A percentile compares a stretch with the other conserved stretches of the same genome.
Conservation (phyloP, 108 stramenopile species). For the Pseudonitzschia multiseries region DNA sequence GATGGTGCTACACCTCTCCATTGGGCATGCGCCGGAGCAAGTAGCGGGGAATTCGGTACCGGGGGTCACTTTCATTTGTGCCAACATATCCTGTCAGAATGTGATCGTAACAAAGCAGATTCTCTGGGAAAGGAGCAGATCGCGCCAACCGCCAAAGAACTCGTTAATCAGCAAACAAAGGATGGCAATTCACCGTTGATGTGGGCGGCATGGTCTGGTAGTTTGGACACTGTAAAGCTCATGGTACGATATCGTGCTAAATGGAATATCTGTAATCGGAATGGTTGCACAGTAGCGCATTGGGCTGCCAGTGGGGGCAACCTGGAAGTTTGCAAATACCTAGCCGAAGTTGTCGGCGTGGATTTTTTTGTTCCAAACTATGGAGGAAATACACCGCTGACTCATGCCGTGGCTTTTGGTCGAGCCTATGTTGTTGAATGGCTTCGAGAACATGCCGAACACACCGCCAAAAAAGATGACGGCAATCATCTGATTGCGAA, state of each 20-base stretch:
- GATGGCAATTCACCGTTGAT: constrained; percentile 84
- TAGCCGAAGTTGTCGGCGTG: constrained; percentile 53
- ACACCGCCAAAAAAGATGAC: constrained; percentile 18
- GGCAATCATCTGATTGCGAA: constrained; percentile 37
- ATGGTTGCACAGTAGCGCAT: constrained; percentile 82
- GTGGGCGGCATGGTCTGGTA: constrained; percentile 86
- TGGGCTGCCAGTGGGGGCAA: constrained; percentile 64
- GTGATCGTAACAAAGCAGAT: background rate
- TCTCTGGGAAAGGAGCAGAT: background rate
- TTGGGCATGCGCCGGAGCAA: constrained; percentile 81
- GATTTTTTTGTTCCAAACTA: constrained; percentile 69
- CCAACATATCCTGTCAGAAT: constrained; percentile 48
- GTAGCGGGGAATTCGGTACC: constrained; percentile 70
- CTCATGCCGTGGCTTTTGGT: constrained; percentile 81
- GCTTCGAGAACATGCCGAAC: constrained; percentile 52
- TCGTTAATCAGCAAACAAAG: constrained; percentile 65
- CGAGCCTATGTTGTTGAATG: constrained; percentile 62
- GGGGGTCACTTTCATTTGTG: constrained; percentile 67
- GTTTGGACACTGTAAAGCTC: constrained; percentile 70
- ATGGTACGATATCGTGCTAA: constrained; percentile 67
- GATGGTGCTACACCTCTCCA: constrained; percentile 81
- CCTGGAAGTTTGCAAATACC: constrained; percentile 67
- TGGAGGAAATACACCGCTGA: constrained; percentile 76
- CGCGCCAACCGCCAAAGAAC: constrained; percentile 19
- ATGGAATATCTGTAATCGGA: constrained; percentile 53